These are phyloP conservation scores for Ustilago tritici DNA, from an alignment of 1,284 basidiomycete genomes.

Conservation along the genomic window DNA sequence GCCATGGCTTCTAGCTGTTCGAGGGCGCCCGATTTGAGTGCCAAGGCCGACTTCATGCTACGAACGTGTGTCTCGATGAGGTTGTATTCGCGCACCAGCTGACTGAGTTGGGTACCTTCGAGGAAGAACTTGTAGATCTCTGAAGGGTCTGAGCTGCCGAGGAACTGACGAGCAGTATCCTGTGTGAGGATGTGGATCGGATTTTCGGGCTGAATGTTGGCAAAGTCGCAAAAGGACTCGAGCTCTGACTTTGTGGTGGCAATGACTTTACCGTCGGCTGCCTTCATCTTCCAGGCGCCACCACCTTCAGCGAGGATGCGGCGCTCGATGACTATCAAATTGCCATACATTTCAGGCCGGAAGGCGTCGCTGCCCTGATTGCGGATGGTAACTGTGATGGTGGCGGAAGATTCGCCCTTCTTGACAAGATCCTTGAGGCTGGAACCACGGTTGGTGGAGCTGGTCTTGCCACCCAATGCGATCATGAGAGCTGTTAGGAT, in stretches of 20 bases:
- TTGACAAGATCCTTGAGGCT: constrained; percentile 90
- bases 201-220: constrained; percentile 97
- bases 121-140: constrained; percentile 95
- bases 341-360: constrained; percentile 83
- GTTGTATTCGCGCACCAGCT: constrained; percentile 88
- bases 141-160: constrained; percentile 82
- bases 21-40: constrained; percentile 75
- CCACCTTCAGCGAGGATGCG: constrained; percentile 80
- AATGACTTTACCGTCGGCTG: constrained; percentile 75
- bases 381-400: constrained; percentile 83
- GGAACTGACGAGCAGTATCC: constrained; percentile 80
- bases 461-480: constrained; percentile 91
- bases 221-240: constrained; percentile 88
- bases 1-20: constrained; percentile 78
- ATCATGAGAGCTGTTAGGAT: constrained; percentile 92
- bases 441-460: constrained; percentile 80
- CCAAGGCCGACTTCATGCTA: constrained; percentile 56
- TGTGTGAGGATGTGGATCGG: constrained; percentile 83
- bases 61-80: constrained; percentile 73
- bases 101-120: constrained; percentile 88
- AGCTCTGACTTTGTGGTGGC: constrained; percentile 88
- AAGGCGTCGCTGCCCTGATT: constrained; percentile 92
- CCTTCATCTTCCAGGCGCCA: constrained; percentile 86
- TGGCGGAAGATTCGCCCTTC: constrained; percentile 82
- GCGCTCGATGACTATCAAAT: constrained; percentile 86